Evolutionary conservation across 2,329 filamentous ascomycete species (phyloP).

Genomic region (Calonectria hawksworthii): DNA sequence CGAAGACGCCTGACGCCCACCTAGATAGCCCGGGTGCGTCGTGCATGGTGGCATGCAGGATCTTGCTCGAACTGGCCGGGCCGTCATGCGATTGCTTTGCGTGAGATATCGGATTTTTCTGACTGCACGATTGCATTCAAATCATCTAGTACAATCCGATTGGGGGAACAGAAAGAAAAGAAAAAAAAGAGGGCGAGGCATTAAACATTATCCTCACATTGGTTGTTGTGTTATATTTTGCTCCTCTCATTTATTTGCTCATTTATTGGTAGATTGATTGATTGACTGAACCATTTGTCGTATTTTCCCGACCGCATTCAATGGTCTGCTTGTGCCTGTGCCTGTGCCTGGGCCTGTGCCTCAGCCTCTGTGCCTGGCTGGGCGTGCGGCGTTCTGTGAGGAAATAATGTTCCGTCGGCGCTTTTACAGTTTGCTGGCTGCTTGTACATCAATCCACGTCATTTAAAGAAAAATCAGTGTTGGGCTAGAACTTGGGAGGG

Average conservation of each 20-base stretch:
- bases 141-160: too few species aligned
- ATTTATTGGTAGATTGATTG: background rate
- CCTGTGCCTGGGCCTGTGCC: background rate
- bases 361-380: too few species aligned
- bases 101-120: background rate
- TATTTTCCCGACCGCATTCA: background rate
- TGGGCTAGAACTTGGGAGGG: constrained; percentile 5
- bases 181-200: too few species aligned
- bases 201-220: background rate
- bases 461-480: background rate
- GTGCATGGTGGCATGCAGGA: constrained; percentile 17
- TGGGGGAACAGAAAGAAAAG: too few species aligned
- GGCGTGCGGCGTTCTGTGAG: background rate
- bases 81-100: background rate
- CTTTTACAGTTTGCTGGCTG: background rate
- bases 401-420: background rate
- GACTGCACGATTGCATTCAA: background rate
- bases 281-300: background rate
- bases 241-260: background rate
- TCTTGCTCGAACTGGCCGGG: background rate
- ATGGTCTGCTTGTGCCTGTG: background rate
- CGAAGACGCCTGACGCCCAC: background rate
- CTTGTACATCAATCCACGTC: background rate
- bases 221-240: background rate
- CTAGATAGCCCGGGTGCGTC: background rate